phyloP scores from a whole-genome alignment of 768 basidiomycete genomes.

The Pleurotus platypus region DNA sequence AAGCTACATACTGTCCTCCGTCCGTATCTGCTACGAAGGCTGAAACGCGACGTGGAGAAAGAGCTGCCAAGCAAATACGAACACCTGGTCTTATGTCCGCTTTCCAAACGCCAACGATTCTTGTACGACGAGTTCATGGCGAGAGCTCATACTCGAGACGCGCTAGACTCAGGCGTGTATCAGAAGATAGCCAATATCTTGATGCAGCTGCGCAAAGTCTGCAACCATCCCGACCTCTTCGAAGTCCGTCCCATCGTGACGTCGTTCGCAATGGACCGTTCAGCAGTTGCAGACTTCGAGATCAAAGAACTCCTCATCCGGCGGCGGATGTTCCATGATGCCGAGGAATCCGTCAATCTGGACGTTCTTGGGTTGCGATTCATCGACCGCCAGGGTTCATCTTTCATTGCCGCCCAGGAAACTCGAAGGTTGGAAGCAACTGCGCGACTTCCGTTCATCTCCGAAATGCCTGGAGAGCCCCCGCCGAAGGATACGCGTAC shows the following conservation, averaged over 20 bases:
- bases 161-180: constrained; percentile 80
- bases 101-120: constrained; percentile 92
- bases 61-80: constrained; percentile 93
- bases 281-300: constrained; percentile 74
- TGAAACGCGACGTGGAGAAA: constrained; percentile 97
- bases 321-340: constrained; percentile 58
- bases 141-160: constrained; percentile 77
- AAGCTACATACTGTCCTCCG: constrained; percentile 95
- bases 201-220: constrained; percentile 97
- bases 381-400: constrained; percentile 47
- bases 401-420: constrained; percentile 50
- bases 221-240: constrained; percentile 92
- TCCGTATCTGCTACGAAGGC: constrained; percentile 91
- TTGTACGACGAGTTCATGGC: constrained; percentile 97
- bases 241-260: constrained; percentile 83
- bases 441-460: constrained; percentile 44
- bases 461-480: constrained; percentile 54
- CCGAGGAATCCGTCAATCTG: constrained; percentile 54
- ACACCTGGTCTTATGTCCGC: constrained; percentile 81
- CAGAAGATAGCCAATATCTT: constrained; percentile 91
- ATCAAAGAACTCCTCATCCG: constrained; percentile 87
- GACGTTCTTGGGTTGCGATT: constrained; percentile 65
- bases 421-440: constrained; percentile 60
- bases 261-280: constrained; percentile 72
- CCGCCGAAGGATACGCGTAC: constrained; percentile 77